phyloP scores from a whole-genome alignment of 768 basidiomycete species.

The Boletellus sp. region DNA sequence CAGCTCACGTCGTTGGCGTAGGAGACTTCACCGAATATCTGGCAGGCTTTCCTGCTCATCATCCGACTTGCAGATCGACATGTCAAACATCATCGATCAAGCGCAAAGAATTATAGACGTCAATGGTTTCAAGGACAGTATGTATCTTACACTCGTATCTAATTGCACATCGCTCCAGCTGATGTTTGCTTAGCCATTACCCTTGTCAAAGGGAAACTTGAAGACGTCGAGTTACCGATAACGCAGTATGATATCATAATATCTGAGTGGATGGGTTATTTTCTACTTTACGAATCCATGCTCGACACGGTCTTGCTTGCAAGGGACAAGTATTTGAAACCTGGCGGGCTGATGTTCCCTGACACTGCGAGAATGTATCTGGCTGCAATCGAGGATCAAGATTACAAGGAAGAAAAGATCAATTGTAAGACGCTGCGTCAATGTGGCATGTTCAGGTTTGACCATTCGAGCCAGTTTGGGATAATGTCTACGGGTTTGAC shows the following conservation, averaged over 20 bases:
- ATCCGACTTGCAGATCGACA: conserved; percentile 72
- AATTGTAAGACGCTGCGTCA: conserved; percentile 59
- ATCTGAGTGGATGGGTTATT: conserved; percentile 99
- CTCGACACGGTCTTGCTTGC: conserved; percentile 96
- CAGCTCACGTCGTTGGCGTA: conserved; percentile 90
- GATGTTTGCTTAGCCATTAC: conserved; percentile 64
- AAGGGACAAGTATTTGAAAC: conserved; percentile 93
- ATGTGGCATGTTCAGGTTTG: background rate
- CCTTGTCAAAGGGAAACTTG: conserved; percentile 96
- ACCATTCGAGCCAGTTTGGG: conserved; percentile 72
- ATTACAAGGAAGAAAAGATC: conserved; percentile 99
- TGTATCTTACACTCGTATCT: conserved; percentile 30
- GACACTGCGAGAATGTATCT: conserved; percentile 90
- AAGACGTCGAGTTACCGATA: conserved; percentile 86
- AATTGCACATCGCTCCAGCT: conserved; percentile 3
- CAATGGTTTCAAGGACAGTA: conserved; percentile 95
- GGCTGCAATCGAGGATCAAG: conserved; percentile 97
- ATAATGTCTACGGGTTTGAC: conserved; percentile 99
- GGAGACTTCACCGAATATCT: conserved; percentile 27
- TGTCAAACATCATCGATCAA: conserved; percentile 99
- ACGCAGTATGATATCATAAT: conserved; percentile 97
- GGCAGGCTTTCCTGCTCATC: conserved; percentile 11
- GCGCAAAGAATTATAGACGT: conserved; percentile 95
- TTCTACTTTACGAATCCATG: conserved; percentile 99
- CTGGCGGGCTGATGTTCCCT: conserved; percentile 90